These are phyloP conservation scores for Aspergillus thermomutatus DNA, from an alignment of 2,329 filamentous ascomycete species.

Conservation along the genomic window DNA sequence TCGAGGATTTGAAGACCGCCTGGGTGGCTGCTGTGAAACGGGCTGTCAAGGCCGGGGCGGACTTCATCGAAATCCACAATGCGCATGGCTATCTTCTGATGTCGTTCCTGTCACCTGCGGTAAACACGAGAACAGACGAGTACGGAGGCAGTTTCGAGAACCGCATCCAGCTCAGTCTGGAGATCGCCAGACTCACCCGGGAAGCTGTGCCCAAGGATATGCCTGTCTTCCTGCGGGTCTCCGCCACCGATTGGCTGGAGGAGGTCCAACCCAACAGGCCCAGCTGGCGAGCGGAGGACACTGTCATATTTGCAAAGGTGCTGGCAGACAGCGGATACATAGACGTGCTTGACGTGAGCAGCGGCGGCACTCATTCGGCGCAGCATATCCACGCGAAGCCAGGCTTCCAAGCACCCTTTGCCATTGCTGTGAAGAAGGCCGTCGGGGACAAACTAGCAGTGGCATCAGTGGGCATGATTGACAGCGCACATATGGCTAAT, in stretches of 20 bases:
- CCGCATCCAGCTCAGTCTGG: conserved; percentile 63
- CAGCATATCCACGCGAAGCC: conserved; percentile 48
- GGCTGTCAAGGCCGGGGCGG: conserved; percentile 67
- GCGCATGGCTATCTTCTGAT: conserved; percentile 76
- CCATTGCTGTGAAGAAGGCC: conserved; percentile 66
- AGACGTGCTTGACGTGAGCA: conserved; percentile 79
- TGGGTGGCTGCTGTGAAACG: conserved; percentile 59
- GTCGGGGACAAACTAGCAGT: conserved; percentile 68
- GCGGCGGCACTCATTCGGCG: conserved; percentile 5
- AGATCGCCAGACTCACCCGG: conserved; percentile 62
- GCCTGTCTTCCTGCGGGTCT: conserved; percentile 70
- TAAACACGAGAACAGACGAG: conserved; percentile 63
- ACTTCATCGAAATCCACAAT: conserved; percentile 74
- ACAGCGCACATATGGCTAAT: conserved; percentile 65
- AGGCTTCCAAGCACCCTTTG: conserved; percentile 71
- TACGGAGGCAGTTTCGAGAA: conserved; percentile 58
- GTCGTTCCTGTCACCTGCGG: conserved; percentile 63
- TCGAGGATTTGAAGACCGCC: conserved; percentile 59
- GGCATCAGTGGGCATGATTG: conserved; percentile 71
- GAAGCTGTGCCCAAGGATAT: conserved; percentile 60
- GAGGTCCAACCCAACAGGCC: conserved; percentile 53
- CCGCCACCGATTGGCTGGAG: conserved; percentile 71
- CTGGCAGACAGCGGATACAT: conserved; percentile 67
- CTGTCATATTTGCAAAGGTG: conserved; percentile 59
- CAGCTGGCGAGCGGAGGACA: conserved; percentile 68